Evolutionary conservation across 257 asterid genomes (phyloP).

Genomic region (Nyctanthes arbortristis): DNA sequence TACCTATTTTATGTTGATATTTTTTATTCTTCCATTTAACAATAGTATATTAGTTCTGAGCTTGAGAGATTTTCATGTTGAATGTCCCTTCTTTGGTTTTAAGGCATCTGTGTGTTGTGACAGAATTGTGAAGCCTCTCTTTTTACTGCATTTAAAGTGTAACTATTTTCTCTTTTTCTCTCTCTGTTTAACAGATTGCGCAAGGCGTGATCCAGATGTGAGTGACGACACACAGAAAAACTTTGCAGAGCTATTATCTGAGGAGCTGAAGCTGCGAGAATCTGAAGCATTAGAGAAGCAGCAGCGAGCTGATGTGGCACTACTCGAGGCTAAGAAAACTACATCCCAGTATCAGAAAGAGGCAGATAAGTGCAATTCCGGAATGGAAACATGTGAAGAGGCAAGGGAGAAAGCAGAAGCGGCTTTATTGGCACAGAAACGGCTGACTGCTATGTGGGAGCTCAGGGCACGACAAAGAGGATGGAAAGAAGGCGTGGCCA

Average conservation of each 20-base stretch:
- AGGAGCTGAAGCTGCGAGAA: slow-evolving; percentile 78
- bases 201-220: slow-evolving; percentile 82
- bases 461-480: slow-evolving; percentile 84
- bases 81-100: no score
- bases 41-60: no score
- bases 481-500: slow-evolving; percentile 94
- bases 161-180: slow-evolving; percentile 11
- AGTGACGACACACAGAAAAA: slow-evolving; percentile 82
- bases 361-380: slow-evolving; percentile 95
- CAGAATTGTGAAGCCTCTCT: no score
- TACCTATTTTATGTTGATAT: no score
- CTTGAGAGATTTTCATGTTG: no score
- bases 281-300: slow-evolving; percentile 78
- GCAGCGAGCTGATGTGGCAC: slow-evolving; percentile 81
- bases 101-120: no score
- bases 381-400: slow-evolving; percentile 97
- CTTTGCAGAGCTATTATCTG: slow-evolving; percentile 78
- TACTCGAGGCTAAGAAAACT: slow-evolving; percentile 90
- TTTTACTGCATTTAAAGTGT: no score
- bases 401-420: slow-evolving; percentile 93
- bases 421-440: slow-evolving; percentile 63
- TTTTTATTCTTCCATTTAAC: no score
- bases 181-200: slow-evolving; percentile 58
- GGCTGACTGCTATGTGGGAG: slow-evolving; percentile 80
- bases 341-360: slow-evolving; percentile 95